These are phyloP conservation scores for Ophiobolus disseminans DNA, from an alignment of 2,329 filamentous ascomycete species.

Conservation along the genomic window DNA sequence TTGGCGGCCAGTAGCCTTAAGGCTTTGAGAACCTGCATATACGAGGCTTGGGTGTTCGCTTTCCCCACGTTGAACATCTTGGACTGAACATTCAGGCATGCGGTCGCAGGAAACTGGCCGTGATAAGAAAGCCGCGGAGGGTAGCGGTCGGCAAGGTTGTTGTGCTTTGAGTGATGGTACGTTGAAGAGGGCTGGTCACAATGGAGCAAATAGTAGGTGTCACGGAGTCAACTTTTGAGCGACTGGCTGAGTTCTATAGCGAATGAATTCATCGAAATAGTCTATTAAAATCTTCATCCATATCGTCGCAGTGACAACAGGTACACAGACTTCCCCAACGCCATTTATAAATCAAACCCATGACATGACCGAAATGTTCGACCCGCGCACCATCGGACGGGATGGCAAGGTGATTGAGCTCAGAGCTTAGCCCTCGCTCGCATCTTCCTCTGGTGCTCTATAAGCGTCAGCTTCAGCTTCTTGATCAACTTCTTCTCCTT, in stretches of 20 bases:
- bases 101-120: too few species aligned
- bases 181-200: not conserved
- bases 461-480: conserved; percentile 18
- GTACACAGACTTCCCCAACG: conserved; percentile 4
- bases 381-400: not conserved
- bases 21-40: not conserved
- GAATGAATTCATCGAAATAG: not conserved
- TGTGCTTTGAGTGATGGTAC: not conserved
- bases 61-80: not conserved
- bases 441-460: conserved; percentile 1
- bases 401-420: not conserved
- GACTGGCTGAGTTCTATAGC: not conserved
- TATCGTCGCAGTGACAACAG: not conserved
- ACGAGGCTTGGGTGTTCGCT: not conserved
- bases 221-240: too few species aligned
- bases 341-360: not conserved
- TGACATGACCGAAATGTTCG: not conserved
- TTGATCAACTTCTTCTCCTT: conserved; percentile 21
- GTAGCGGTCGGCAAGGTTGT: not conserved
- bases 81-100: too few species aligned
- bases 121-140: too few species aligned
- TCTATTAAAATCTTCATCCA: not conserved
- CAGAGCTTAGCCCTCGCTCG: not conserved
- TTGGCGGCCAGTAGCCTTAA: not conserved
- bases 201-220: too few species aligned